Percentiles rank a stretch among this genome's conserved stretches.
Conservation (phyloP, 1,284 basidiomycete genomes). For the Ganoderma lingzhi region DNA sequence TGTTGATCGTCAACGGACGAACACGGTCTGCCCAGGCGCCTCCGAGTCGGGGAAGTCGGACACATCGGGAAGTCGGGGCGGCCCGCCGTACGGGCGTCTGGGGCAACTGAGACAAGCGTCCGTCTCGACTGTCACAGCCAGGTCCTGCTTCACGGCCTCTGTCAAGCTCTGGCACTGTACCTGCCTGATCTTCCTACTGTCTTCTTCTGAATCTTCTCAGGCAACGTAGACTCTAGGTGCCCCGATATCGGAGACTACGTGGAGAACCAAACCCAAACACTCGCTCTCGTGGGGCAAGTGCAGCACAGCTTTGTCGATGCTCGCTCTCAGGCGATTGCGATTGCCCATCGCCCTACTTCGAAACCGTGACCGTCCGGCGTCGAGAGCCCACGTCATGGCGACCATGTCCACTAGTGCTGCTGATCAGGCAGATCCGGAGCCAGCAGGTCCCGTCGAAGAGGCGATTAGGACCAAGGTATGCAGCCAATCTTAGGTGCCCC, state of each 20-base stretch:
- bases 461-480: conserved; percentile 64
- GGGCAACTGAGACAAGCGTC: conserved; percentile 4
- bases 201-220: background rate
- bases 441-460: conserved; percentile 52
- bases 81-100: background rate
- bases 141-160: background rate
- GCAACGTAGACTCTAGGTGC: background rate
- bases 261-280: background rate
- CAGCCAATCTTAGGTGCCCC: conserved; percentile 15
- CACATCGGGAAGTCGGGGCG: too few relatives aligned
- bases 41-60: too few relatives aligned
- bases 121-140: conserved; percentile 7
- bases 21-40: too few relatives aligned
- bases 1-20: too few relatives aligned
- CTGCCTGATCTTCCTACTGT: background rate
- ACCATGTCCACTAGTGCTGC: conserved; percentile 34
- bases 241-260: conserved; percentile 1
- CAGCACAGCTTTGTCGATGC: conserved; percentile 31
- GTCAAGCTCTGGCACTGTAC: background rate
- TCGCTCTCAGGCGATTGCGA: conserved; percentile 24
- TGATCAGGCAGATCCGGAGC: conserved; percentile 23
- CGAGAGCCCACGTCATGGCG: conserved; percentile 31
- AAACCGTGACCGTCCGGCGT: conserved; percentile 32
- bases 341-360: conserved; percentile 35
- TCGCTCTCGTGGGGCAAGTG: background rate